Percentiles rank a stretch among this genome's conserved stretches.
These are phyloP conservation scores for Tetrahymena borealis DNA, from an alignment of 73 alveolate species.

Conservation along the genomic window DNA sequence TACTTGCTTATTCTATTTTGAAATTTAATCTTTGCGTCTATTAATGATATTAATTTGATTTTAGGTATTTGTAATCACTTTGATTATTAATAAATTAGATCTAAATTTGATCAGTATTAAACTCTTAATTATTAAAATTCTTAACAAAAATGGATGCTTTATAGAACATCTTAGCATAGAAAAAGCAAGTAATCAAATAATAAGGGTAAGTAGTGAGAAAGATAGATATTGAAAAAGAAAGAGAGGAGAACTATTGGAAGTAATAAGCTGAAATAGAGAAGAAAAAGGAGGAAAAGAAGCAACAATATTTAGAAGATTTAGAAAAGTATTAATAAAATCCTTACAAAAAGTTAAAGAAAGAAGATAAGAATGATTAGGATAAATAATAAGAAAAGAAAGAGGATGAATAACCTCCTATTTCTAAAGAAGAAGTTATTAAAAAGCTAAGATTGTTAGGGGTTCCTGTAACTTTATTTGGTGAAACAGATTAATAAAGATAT, in stretches of 20 bases:
- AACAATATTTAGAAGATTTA: neutral
- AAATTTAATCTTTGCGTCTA: neutral
- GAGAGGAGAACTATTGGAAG: neutral
- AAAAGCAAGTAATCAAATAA: neutral
- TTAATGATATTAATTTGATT: neutral
- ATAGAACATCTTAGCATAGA: neutral
- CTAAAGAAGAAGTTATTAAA: slow-evolving; percentile 17
- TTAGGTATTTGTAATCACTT: neutral
- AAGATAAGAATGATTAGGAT: slow-evolving; percentile 18
- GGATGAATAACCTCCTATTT: slow-evolving; percentile 30
- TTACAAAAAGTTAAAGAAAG: neutral
- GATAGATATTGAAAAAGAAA: neutral
- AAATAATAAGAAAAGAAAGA: slow-evolving; percentile 66
- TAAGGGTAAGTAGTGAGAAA: neutral
- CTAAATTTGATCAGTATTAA: neutral
- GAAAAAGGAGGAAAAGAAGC: neutral
- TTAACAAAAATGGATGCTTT: neutral
- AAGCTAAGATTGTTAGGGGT: slow-evolving; percentile 39
- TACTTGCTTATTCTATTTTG: too few species aligned
- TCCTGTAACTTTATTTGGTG: slow-evolving; percentile 66
- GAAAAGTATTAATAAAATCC: neutral
- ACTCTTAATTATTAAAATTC: neutral
- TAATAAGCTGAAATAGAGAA: neutral
- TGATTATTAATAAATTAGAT: neutral
- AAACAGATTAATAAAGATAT: slow-evolving; percentile 58